Conservation (phyloP, 768 basidiomycete species). For the Hirschioporus abietinus region DNA sequence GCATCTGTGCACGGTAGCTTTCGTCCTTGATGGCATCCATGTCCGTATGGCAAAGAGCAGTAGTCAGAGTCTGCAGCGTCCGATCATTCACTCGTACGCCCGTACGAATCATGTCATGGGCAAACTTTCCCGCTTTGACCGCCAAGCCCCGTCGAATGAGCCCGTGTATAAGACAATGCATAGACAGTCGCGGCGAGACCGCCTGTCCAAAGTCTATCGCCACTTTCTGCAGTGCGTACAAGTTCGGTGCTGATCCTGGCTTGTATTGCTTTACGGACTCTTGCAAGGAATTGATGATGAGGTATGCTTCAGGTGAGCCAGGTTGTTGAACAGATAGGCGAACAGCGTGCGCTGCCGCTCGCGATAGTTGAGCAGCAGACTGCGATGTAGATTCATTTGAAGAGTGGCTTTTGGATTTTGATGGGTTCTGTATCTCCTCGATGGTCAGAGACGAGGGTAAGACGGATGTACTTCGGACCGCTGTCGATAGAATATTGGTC, state of each 20-base stretch:
- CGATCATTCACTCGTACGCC: slow-evolving; percentile 44
- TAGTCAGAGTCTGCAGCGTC: slow-evolving; percentile 46
- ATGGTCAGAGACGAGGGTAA: neutral
- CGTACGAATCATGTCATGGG: slow-evolving; percentile 46
- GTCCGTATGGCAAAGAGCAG: slow-evolving; percentile 18
- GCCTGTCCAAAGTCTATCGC: slow-evolving; percentile 41
- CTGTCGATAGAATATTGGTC: neutral
- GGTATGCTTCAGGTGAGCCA: slow-evolving; percentile 45
- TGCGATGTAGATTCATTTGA: neutral
- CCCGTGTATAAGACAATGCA: slow-evolving; percentile 61
- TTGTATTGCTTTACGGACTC: slow-evolving; percentile 25
- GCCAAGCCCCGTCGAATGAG: slow-evolving; percentile 48
- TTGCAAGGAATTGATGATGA: slow-evolving; percentile 54
- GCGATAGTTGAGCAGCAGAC: neutral
- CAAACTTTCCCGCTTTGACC: slow-evolving; percentile 43
- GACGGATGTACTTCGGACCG: neutral
- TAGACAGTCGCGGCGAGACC: slow-evolving; percentile 54
- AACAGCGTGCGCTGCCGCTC: slow-evolving; percentile 46
- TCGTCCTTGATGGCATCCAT: slow-evolving; percentile 16
- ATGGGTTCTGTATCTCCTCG: neutral
- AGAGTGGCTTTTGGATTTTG: neutral
- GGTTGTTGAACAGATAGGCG: slow-evolving; percentile 38
- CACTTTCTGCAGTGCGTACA: slow-evolving; percentile 25
- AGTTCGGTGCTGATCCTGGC: slow-evolving; percentile 14
- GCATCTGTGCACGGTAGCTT: slow-evolving; percentile 13